These are phyloP conservation scores for Yarrowia divulgata DNA, from an alignment of 805 yeast genomes.

Conservation along the genomic window DNA sequence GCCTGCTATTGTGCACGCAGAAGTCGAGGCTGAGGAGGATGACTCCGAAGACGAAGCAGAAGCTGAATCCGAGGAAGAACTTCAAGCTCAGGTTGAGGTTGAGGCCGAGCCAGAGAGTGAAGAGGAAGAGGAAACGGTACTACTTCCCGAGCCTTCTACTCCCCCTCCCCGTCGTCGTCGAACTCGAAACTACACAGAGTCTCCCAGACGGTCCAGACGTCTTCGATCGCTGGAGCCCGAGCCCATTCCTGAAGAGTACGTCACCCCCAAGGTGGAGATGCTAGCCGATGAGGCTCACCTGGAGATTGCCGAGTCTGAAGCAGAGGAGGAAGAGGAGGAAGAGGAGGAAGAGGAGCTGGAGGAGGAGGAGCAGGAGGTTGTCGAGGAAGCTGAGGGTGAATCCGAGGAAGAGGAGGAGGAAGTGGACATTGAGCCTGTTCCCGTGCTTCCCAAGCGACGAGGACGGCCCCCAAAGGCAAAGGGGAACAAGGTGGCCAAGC, in stretches of 20 bases:
- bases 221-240: constrained; percentile 34
- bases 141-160: neutral
- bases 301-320: constrained; percentile 15
- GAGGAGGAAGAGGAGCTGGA: neutral
- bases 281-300: constrained; percentile 24
- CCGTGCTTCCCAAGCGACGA: constrained; percentile 25
- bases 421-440: neutral
- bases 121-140: neutral
- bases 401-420: constrained; percentile 2
- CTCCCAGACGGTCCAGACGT: constrained; percentile 28
- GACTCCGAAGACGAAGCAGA: neutral
- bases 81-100: neutral
- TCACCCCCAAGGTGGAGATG: constrained; percentile 25
- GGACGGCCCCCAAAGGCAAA: constrained; percentile 4
- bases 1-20: no score
- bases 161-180: constrained; percentile 15
- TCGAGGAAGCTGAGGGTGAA: neutral
- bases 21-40: neutral
- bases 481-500: constrained; percentile 14
- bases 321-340: neutral
- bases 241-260: constrained; percentile 30
- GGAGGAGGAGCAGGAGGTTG: neutral
- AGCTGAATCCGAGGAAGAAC: neutral
- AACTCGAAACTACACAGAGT: constrained; percentile 14
- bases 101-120: neutral